Base-by-base conservation (phyloP, 768 basidiomycete genomes). In the Tubosaeta sp. region DNA sequence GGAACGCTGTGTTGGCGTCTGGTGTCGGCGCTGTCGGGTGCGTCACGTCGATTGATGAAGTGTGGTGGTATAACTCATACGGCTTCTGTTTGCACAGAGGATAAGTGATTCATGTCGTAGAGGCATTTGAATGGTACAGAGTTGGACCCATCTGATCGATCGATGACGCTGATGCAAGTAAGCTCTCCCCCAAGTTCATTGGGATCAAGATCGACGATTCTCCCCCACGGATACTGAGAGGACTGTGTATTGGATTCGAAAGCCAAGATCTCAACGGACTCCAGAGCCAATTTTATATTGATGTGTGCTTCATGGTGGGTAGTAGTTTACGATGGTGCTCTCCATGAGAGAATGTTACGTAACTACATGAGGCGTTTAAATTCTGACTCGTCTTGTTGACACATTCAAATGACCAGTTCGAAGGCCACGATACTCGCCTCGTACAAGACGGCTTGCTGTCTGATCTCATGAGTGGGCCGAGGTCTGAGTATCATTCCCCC, bases 401-500 rank as follows among this genome's bases (percentile, higher is more conserved):
- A 39, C 38, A 13, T 38, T 6, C 37, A 38, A 22, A 13, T 17
- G 46, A 59, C 55, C 71, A 74, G 74, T 59, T 65, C 70, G 60
- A 84, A 85, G 74, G 79, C 81, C 76, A 80, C 82, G 47, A 43
- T 50, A 33, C 26, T 50, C 33, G 43, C 27, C 59, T 65, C 81
- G 61, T 58, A 80, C 83, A 74, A 71, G 74, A 73, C 58, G 60
- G 25, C 35, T 26, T 25, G 8, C 48, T 29, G 32, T 70, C 64
- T 63, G 54, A 54, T 51, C 56, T 84, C 68, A 76, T 82, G 82
- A 86, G 82, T 84, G 83, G 84, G 84, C 79, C 75, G 86, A 86
- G 83, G 85, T 86, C 84, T 85, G 85, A 86, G 83, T 70, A 78
- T 82, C 63, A 53, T 80, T 72, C 81, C 79, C 77, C 77, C 76